These are phyloP conservation scores for Rhipidocladum racemiflorum DNA, from an alignment of 176 grass and related monocot genomes.

Conservation along the genomic window DNA sequence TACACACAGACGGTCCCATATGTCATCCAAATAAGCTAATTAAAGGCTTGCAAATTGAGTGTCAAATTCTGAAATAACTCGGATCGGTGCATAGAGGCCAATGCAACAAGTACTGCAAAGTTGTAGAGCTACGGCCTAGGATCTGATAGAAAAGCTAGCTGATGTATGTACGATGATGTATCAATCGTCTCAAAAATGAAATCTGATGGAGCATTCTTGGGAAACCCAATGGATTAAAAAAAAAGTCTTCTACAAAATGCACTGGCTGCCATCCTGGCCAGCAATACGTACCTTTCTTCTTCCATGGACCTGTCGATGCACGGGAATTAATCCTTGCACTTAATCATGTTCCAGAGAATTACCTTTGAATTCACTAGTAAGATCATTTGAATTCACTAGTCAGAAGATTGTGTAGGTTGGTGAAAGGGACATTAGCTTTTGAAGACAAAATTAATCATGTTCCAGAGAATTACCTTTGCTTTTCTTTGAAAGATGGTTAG, in stretches of 20 bases:
- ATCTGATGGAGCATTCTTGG: not conserved
- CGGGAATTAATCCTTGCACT: not conserved
- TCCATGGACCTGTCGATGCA: not conserved
- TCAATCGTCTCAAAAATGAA: not conserved
- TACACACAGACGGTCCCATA: too few species aligned
- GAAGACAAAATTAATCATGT: not conserved
- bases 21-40: too few species aligned
- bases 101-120: not conserved
- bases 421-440: not conserved
- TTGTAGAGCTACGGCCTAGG: not conserved
- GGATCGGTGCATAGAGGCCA: too few species aligned
- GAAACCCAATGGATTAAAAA: not conserved
- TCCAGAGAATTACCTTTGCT: not conserved
- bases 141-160: not conserved
- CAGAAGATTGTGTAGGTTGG: not conserved
- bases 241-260: slow-evolving; percentile 10
- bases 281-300: not conserved
- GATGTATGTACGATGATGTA: too few species aligned
- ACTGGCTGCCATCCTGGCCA: slow-evolving; percentile 25
- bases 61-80: too few species aligned
- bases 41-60: too few species aligned
- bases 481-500: not conserved
- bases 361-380: not conserved
- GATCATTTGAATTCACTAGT: not conserved
- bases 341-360: too few species aligned